Evolutionary conservation across 176 grass and related monocot species (phyloP).

Genomic region (Urochloa ruziziensis): DNA sequence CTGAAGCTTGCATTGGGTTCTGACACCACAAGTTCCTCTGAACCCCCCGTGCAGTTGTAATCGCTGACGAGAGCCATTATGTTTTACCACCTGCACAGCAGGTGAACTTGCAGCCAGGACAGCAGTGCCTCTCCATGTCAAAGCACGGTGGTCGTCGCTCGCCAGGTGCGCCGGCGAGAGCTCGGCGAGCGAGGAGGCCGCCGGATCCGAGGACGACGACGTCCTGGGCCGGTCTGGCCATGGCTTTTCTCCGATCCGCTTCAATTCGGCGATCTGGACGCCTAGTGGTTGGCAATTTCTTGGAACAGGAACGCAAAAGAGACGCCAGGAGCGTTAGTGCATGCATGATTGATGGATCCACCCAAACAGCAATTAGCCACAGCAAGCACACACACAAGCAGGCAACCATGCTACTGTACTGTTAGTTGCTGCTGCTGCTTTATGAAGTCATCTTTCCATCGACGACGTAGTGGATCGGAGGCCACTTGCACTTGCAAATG

Average conservation of each 20-base stretch:
- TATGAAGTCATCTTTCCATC: slow-evolving; percentile 31
- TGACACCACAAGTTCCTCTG: neutral
- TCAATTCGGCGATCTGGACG: slow-evolving; percentile 21
- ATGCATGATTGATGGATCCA: slow-evolving; percentile 39
- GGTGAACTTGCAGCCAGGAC: neutral
- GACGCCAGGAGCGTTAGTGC: neutral
- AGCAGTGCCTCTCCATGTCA: slow-evolving; percentile 23
- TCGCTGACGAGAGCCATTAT: neutral
- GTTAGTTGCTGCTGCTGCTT: neutral
- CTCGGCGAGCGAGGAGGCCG: neutral
- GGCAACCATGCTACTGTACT: neutral
- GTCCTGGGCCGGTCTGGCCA: slow-evolving; percentile 1
- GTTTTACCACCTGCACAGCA: neutral
- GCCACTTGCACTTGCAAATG: slow-evolving; percentile 33
- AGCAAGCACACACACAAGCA: neutral
- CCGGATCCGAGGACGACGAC: neutral
- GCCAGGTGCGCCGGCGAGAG: slow-evolving; percentile 9
- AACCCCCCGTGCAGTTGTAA: neutral
- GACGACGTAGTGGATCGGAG: neutral
- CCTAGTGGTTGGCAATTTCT: slow-evolving; percentile 26
- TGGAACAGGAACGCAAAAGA: neutral
- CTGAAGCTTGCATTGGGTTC: neutral
- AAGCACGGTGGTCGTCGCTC: slow-evolving; percentile 8
- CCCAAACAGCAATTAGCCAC: slow-evolving; percentile 10
- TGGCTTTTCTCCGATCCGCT: neutral